phyloP scores from a whole-genome alignment of 306 rosid species.

The Acacia crassicarpa region DNA sequence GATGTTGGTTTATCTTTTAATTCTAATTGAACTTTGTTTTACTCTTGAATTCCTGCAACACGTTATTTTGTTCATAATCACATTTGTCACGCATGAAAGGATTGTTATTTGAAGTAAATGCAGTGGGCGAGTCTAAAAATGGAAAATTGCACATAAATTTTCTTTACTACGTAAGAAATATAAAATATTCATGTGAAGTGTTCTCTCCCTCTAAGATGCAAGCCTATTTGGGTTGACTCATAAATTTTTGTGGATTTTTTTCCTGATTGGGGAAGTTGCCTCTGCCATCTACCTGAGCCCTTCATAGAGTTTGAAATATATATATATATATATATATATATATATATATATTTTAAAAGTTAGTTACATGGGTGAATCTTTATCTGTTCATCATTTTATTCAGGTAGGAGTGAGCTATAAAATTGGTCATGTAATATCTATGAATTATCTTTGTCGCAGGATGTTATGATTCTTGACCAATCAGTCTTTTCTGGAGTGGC shows the following conservation, averaged over 20 bases:
- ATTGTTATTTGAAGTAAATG: background rate
- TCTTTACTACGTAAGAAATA: background rate
- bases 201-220: background rate
- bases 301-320: background rate
- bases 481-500: slow-evolving; percentile 75
- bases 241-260: background rate
- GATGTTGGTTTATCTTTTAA: background rate
- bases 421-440: slow-evolving; percentile 10
- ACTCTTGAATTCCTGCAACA: too few species aligned
- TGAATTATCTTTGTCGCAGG: slow-evolving; percentile 50
- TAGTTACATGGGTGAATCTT: background rate
- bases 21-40: too few species aligned
- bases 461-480: slow-evolving; percentile 85
- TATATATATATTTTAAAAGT: too few species aligned
- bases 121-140: background rate
- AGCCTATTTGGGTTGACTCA: background rate
- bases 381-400: slow-evolving; percentile 1
- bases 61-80: background rate
- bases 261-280: background rate
- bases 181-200: background rate
- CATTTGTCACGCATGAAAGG: background rate
- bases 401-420: background rate
- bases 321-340: too few species aligned
- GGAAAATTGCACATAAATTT: background rate
- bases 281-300: background rate